Evolutionary conservation across 73 alveolate genomes (phyloP), one percentile per base, ranked within the genome.

Genomic region (Durusdinium trenchii): DNA sequence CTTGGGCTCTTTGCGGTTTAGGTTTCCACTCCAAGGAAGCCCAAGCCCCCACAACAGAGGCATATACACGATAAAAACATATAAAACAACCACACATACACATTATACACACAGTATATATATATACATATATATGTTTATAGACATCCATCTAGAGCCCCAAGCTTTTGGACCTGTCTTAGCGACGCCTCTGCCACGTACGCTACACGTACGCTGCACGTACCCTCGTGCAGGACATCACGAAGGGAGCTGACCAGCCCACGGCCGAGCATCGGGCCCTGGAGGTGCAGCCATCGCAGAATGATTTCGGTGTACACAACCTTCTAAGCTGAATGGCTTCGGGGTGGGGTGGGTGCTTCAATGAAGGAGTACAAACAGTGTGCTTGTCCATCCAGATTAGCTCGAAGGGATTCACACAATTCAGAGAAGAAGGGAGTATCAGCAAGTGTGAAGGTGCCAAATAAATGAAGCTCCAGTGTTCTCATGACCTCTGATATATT

Each of bases 171-270:
- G 64, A 20, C 28, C 20, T 20, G 20, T 12, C 64, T 54, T 54
- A 20, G 28, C 28, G 20, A 12, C 64, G 28, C 28, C 9, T 9
- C 64, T 54, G 28, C 64, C 28, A 54, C 9, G 28, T 54, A 12
- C 64, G 64, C 64, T 54, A 20, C n/a, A n/a, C n/a, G n/a, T n/a
- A n/a, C n/a, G n/a, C n/a, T n/a, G n/a, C n/a, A n/a, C n/a, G n/a
- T n/a, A n/a, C n/a, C n/a, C n/a, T n/a, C n/a, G n/a, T n/a, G n/a
- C n/a, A 87, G 96, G 96, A 87, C 96, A 87, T 87, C 50, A 87
- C 96, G 69, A 87, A 87, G 64, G 96, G 96, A 16, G 83, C 69
- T 42, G 69, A 87, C 30, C 96, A 87, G 75, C 96, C 96, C 14
- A 87, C 96, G 12, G 14, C 61, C 26, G 81, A 67, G 50, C 96